These are phyloP conservation scores for Ilyonectria mors-panacis DNA, from an alignment of 2,329 filamentous ascomycete species.

Conservation along the genomic window DNA sequence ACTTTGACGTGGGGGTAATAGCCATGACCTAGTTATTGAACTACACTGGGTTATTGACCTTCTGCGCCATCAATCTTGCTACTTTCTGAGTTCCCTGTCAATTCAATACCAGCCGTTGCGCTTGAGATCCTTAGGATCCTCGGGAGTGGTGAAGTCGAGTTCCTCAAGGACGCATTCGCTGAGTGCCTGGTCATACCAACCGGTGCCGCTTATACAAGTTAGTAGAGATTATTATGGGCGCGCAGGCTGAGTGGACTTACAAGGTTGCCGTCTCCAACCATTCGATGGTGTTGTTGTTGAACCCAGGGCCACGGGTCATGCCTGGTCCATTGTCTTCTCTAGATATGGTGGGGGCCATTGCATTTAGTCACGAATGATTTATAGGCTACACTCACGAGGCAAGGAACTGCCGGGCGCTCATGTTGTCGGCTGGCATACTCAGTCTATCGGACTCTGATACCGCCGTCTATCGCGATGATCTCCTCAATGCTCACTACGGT, in stretches of 20 bases:
- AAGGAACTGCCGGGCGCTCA: constrained; percentile 41
- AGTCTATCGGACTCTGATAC: no score
- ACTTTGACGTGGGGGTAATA: constrained; percentile 27
- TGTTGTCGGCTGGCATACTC: constrained; percentile 32
- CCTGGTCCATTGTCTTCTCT: background rate
- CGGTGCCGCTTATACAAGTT: constrained; percentile 29
- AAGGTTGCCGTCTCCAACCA: constrained; percentile 42
- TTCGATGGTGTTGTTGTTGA: constrained; percentile 43
- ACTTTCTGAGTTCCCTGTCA: constrained; percentile 33
- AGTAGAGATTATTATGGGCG: background rate
- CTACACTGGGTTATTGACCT: constrained; percentile 19
- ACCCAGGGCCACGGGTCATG: background rate
- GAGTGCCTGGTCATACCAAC: constrained; percentile 42
- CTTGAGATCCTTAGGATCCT: background rate
- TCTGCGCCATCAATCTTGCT: constrained; percentile 30
- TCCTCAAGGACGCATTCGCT: constrained; percentile 39
- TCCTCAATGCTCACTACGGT: background rate
- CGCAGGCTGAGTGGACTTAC: constrained; percentile 16
- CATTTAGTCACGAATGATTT: no score
- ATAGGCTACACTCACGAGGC: constrained; percentile 31
- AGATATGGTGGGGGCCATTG: background rate
- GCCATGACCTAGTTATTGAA: constrained; percentile 31
- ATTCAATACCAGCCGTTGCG: constrained; percentile 41
- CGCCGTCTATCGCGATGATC: background rate
- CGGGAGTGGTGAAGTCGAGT: constrained; percentile 34